A percentile compares a stretch with the other conserved stretches of the same genome.
phyloP scores from a whole-genome alignment of 257 asterid species.

The Solanum neorickii region DNA sequence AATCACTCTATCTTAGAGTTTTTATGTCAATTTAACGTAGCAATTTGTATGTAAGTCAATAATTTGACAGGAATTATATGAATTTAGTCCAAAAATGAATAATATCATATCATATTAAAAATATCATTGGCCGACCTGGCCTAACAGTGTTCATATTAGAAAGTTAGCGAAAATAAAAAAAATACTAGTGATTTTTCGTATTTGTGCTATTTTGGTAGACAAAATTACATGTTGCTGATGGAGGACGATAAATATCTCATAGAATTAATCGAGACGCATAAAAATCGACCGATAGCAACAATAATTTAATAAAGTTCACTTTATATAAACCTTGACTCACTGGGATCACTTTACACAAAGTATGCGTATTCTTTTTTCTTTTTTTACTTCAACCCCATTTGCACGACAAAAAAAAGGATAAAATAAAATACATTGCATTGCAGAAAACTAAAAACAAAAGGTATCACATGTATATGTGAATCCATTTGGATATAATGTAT shows the following conservation, averaged over 20 bases:
- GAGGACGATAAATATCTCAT: fast-evolving
- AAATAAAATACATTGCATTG: no score
- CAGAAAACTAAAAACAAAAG: no score
- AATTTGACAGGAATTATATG: background rate
- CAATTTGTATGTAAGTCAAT: background rate
- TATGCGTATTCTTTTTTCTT: background rate
- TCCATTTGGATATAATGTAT: no score
- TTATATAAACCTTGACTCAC: background rate
- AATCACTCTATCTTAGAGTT: background rate
- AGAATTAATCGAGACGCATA: fast-evolving
- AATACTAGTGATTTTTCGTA: background rate
- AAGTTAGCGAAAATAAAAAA: background rate
- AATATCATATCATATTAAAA: background rate
- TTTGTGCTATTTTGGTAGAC: background rate
- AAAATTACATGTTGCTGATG: background rate
- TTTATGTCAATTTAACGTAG: no score
- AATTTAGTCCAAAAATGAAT: background rate
- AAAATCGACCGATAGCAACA: no score
- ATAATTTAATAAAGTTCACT: background rate
- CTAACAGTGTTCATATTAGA: background rate
- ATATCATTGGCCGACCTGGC: background rate
- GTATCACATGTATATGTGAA: background rate
- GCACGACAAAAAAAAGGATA: no score
- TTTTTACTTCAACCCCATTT: no score
- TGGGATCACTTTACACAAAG: background rate